A percentile compares a stretch with the other conserved stretches of the same genome.
Conservation (phyloP, 2,329 filamentous ascomycete genomes). For the Aspergillus awamori region DNA sequence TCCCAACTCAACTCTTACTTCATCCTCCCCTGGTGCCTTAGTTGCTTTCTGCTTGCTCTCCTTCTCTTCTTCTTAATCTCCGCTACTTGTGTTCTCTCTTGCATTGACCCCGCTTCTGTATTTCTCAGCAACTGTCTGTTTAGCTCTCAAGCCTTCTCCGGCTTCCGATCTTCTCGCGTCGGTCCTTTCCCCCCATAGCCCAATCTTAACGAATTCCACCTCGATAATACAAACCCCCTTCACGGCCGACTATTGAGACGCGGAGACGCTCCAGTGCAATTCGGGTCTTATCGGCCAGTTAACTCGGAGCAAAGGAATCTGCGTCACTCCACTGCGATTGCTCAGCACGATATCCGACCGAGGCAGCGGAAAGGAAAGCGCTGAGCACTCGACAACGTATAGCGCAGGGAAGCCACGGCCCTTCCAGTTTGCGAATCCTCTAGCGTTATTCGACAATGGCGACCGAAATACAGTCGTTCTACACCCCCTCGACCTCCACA, state of each 20-base stretch:
- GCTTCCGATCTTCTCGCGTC: not conserved
- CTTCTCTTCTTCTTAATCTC: slow-evolving; percentile 3
- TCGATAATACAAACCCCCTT: not conserved
- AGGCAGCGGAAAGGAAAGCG: not conserved
- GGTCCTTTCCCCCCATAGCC: not conserved
- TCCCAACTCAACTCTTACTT: slow-evolving; percentile 6
- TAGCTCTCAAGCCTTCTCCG: not conserved
- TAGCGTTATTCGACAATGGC: slow-evolving; percentile 25
- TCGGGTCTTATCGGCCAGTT: not conserved
- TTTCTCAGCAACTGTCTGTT: not conserved
- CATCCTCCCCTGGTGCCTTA: slow-evolving; percentile 9
- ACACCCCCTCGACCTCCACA: slow-evolving; percentile 34
- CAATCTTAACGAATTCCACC: not conserved
- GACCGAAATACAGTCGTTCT: slow-evolving; percentile 40
- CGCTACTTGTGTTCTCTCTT: not conserved
- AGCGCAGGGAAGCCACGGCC: slow-evolving; percentile 5
- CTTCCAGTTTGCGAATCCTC: not conserved
- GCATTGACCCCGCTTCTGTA: not conserved
- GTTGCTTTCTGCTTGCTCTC: not conserved
- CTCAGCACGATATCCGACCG: not conserved
- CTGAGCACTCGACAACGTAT: not conserved
- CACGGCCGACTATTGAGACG: not conserved
- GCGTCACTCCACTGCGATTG: not conserved
- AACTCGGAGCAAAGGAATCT: not conserved
- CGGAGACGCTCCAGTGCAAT: not conserved